Evolutionary conservation across 2,329 filamentous ascomycete species (phyloP), one percentile per base, ranked within the genome.

Genomic region (Paramyrothecium sp.): DNA sequence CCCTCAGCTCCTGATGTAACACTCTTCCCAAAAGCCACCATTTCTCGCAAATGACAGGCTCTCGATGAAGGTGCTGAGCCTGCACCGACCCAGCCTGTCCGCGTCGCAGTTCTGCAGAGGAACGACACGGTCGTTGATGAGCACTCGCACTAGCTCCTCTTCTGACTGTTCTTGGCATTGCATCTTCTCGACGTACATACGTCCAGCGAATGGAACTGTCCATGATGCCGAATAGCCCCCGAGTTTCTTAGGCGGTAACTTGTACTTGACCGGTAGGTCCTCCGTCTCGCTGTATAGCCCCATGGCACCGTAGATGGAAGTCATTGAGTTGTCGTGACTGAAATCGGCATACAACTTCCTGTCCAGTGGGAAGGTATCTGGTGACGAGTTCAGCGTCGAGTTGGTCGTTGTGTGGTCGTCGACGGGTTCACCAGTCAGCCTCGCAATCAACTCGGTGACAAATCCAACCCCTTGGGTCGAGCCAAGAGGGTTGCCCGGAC

Each of bases 111-210:
- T 86, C 62, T 83, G 76, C 56, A 96, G 73, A 12, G 87, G 85
- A 58, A 93, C 79, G 2, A 97, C 91, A 22, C 91, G 83, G 67
- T 96, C 92, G 73, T 97, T 97, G 38, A 97, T 78, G 58, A 97
- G 74, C 4, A 96, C 80, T 41, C 93, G 82, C 12, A 97, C 90
- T 54, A 89, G 78, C 71, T 95, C 89, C 67, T 91, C 85, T 2
- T 73, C 13, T 21, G 19, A 8, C 17, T 67, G 13, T 47, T 61
- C 11, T 60, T 76, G 2, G 71, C 93, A 97, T 46, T 73, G 74
- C 84, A 97, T 87, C 80, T 94, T 95, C 80, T 97, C 93, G 38
- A 97, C 85, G 71, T 96, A 96, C 72, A 92, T 83, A 54, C 92
- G 81, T 19, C 85, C 88, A 0, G 83, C 90, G 73, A 97, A 97